Base-by-base conservation (phyloP, 1,139 yeast species). In the Taphrina confusa region DNA sequence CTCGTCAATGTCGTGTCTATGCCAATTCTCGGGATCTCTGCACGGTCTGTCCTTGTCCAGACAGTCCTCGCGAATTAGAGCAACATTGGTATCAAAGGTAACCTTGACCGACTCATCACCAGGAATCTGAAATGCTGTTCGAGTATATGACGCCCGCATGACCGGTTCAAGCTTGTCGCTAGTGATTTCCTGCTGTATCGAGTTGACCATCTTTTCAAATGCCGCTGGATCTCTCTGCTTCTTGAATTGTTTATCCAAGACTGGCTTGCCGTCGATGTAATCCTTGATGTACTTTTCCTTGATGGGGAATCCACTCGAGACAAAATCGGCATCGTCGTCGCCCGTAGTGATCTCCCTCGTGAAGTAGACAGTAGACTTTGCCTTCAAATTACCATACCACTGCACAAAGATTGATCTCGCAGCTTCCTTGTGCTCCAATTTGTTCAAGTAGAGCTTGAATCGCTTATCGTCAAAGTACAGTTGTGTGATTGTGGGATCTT, bases 81-180 rank as follows among this genome's bases (percentile, higher is more conserved):
- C 73, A 63, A 92, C 82, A 71, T 92, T 92, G 11, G 95, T 86
- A 74, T 92, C 98, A 65, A 92, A 86, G 39, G 89, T 84, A 63
- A 91, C 84, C 71, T 97, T 83, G 51, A 91, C 85, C 68, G 90
- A 82, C 71, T 90, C 95, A 71, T 92, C 97, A 63, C 97, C 97
- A 1, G 98, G 98, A 67, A 92, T 91, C 76, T 92, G 97, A 78
- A 92, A 92, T 1, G 97, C 97, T 14, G 96, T 88, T 73, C 98
- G 82, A 47, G 89, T 87, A 74, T 88, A 90, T 47, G 85, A 81
- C 3, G 96, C 82, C 75, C 98, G 83, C 71, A 92, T 75, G 42
- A 88, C 82, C 14, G 98, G 98, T 73, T 88, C 87, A 65, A 92
- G 78, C 63, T 82, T 79, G 67, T 83, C 79, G 60, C 83, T 83